Conservation (phyloP, 2,329 filamentous ascomycete species). For the Plectosphaerella sp. region DNA sequence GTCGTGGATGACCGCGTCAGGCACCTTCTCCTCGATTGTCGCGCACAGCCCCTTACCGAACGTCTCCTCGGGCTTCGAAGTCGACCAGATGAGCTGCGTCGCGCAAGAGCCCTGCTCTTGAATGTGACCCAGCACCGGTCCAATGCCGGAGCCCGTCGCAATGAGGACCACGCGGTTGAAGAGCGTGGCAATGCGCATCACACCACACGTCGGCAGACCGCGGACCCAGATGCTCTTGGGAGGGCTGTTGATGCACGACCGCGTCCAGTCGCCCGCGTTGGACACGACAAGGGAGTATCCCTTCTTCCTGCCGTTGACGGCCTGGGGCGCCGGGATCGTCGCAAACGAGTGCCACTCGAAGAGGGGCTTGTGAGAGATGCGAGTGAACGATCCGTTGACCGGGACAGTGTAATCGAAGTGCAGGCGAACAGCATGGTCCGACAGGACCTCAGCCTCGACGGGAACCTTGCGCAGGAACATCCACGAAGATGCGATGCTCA, state of each 20-base stretch:
- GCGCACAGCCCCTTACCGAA: conserved; percentile 56
- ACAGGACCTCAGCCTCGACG: conserved; percentile 64
- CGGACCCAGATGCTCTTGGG: conserved; percentile 63
- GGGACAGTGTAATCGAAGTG: conserved; percentile 62
- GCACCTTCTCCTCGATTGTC: conserved; percentile 52
- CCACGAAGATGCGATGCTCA: conserved; percentile 69
- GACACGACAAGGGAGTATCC: conserved; percentile 68
- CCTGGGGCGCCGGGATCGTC: conserved; percentile 57
- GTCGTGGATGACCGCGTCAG: conserved; percentile 63
- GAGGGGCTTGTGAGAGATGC: conserved; percentile 59
- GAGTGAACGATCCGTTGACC: conserved; percentile 50
- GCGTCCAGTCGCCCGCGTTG: conserved; percentile 73
- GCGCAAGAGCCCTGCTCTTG: conserved; percentile 34
- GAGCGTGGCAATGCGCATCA: conserved; percentile 62
- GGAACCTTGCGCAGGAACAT: conserved; percentile 62
- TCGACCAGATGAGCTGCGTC: conserved; percentile 65
- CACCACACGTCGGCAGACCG: conserved; percentile 62
- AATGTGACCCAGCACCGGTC: conserved; percentile 57
- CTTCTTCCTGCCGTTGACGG: conserved; percentile 28
- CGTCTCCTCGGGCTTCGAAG: conserved; percentile 55
- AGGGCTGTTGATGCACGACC: conserved; percentile 54
- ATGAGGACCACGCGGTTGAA: conserved; percentile 64
- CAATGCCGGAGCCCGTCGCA: conserved; percentile 70
- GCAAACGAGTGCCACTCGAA: conserved; percentile 75
- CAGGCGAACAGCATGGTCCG: conserved; percentile 66